These are phyloP conservation scores for Vigna nakashimae DNA, from an alignment of 306 rosid species.

Conservation along the genomic window DNA sequence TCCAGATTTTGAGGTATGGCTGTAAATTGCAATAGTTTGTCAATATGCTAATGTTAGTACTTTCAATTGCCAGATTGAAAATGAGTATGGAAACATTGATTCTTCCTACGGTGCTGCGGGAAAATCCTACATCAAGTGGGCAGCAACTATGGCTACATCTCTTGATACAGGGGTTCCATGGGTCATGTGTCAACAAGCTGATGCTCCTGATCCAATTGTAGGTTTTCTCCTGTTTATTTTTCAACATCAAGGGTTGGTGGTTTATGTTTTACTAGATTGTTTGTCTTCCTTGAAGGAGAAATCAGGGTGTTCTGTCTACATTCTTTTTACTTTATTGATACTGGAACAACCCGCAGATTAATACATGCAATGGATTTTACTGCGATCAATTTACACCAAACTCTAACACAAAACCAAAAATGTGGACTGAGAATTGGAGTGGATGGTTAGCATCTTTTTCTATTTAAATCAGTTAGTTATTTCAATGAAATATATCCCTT, in stretches of 20 bases:
- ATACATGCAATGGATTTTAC: conserved; percentile 97
- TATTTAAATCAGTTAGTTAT: conserved; percentile 19
- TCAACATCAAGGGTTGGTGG: neutral
- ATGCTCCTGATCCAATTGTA: conserved; percentile 97
- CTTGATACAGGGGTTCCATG: conserved; percentile 98
- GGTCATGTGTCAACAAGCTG: conserved; percentile 97
- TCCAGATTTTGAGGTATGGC: neutral
- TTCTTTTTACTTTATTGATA: conserved; percentile 35
- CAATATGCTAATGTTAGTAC: conserved; percentile 19
- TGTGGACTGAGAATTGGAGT: conserved; percentile 98
- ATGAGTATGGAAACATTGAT: conserved; percentile 87
- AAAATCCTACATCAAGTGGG: conserved; percentile 85
- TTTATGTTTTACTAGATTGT: conserved; percentile 27
- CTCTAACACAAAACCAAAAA: conserved; percentile 81
- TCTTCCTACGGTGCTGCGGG: conserved; percentile 71
- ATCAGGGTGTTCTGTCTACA: conserved; percentile 1
- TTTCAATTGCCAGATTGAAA: conserved; percentile 72
- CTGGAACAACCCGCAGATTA: conserved; percentile 64
- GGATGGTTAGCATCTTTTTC: conserved; percentile 74
- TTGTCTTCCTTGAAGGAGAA: conserved; percentile 3
- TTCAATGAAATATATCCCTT: conserved; percentile 33
- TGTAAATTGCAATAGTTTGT: neutral
- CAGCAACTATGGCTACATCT: conserved; percentile 90
- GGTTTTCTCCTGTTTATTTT: conserved; percentile 42
- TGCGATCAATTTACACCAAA: conserved; percentile 94